These are phyloP conservation scores for Phytophthora melonis DNA, from an alignment of 352 stramenopile species.

Conservation along the genomic window DNA sequence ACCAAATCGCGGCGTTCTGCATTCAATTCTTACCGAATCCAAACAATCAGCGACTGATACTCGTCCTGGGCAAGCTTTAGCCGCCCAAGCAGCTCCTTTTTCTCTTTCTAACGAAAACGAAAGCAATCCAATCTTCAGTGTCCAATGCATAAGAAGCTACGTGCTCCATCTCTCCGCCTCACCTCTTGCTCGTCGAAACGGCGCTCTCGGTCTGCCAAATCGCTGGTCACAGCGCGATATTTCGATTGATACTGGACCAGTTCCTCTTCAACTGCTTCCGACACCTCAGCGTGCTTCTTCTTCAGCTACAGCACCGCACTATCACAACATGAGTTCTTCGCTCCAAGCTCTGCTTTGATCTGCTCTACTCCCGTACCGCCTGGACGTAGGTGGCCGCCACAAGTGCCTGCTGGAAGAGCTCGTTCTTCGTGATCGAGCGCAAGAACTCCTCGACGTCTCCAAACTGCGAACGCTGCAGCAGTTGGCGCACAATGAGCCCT, in stretches of 20 bases:
- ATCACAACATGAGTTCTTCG: background rate
- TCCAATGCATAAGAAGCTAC: background rate
- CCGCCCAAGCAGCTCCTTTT: conserved; percentile 39
- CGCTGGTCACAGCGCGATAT: conserved; percentile 24
- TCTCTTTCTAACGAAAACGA: conserved; percentile 16
- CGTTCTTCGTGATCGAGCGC: conserved; percentile 44
- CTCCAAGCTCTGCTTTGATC: too few relatives aligned
- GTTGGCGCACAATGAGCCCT: conserved; percentile 54
- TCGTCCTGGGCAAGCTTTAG: conserved; percentile 45
- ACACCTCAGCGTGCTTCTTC: conserved; percentile 22
- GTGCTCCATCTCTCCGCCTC: background rate
- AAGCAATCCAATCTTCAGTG: background rate
- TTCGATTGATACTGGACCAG: conserved; percentile 37
- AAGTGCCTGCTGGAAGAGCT: conserved; percentile 61
- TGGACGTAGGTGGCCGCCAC: conserved; percentile 53
- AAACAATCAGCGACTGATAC: conserved; percentile 43
- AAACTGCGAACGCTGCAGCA: conserved; percentile 59
- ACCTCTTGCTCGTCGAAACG: conserved; percentile 36
- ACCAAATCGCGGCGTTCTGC: background rate
- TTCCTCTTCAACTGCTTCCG: conserved; percentile 30
- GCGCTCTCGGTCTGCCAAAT: conserved; percentile 39
- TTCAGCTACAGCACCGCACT: conserved; percentile 39
- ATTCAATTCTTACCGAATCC: conserved; percentile 33
- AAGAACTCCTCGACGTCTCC: conserved; percentile 51
- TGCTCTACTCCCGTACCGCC: conserved; percentile 49